phyloP scores from a whole-genome alignment of 208 protist genomes.

The Porcisia hertigi region DNA sequence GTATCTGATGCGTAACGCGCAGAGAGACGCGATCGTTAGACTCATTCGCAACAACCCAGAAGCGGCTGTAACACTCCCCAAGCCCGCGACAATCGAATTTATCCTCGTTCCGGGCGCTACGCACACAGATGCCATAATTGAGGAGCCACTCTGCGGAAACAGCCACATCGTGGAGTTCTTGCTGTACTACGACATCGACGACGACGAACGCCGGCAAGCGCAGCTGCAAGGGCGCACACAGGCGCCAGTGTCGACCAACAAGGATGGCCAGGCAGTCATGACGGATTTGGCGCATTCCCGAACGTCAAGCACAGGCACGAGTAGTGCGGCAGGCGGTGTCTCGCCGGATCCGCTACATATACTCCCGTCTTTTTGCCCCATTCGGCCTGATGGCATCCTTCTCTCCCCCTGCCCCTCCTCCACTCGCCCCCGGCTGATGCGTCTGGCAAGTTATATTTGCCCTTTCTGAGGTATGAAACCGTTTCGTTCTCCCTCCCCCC shows the following conservation, averaged over 20 bases:
- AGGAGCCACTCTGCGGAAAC: conserved; percentile 67
- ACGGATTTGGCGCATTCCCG: conserved; percentile 10
- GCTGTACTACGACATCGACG: conserved; percentile 49
- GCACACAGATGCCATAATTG: conserved; percentile 86
- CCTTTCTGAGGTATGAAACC: conserved; percentile 38
- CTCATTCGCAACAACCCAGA: conserved; percentile 23
- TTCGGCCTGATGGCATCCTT: conserved; percentile 53
- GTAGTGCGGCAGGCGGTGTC: conserved; percentile 1
- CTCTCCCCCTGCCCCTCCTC: conserved; percentile 40
- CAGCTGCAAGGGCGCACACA: conserved; percentile 20
- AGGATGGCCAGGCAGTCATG: neutral
- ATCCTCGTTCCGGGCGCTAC: conserved; percentile 67
- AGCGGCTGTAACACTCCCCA: conserved; percentile 21
- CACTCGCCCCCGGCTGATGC: conserved; percentile 47
- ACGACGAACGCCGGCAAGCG: conserved; percentile 31
- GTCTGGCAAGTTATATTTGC: conserved; percentile 50
- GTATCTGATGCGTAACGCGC: conserved; percentile 65
- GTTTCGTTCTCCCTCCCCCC: neutral
- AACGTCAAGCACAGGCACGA: conserved; percentile 15
- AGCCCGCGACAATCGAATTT: conserved; percentile 64
- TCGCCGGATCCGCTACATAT: conserved; percentile 12
- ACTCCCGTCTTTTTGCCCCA: conserved; percentile 29
- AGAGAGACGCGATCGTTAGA: conserved; percentile 48
- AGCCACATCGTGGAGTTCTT: conserved; percentile 80
- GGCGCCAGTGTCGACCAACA: neutral